Base-by-base conservation (phyloP, 768 basidiomycete species). In the Termitomyces sp. region DNA sequence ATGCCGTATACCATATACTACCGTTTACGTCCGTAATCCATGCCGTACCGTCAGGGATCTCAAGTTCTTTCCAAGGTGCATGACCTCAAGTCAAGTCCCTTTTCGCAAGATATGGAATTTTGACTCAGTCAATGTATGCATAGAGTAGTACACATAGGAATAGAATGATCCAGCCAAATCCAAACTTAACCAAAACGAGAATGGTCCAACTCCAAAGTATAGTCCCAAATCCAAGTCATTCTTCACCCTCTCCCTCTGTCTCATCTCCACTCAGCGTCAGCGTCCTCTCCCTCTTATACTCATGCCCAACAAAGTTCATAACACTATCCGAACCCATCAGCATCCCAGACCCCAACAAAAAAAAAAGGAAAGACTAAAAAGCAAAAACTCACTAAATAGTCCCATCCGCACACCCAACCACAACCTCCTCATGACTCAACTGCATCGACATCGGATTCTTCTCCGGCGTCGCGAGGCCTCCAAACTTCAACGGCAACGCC, bases 381-480 rank as follows among this genome's bases (percentile, higher is more conserved):
- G n/a, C n/a, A 35, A 59, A n/a, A 14, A 76, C 90, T 72, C 59
- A 93, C 90, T 93, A 93, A 62, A 93, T 93, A 3, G 89, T 91
- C 14, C 91, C 91, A 68, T 93, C 91, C 26, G 90, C 90, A 74
- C 91, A 93, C 0, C 91, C 91, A 28, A 94, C 89, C 17, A 93
- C 91, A 1, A 94, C 87, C 65, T 93, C 90, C 64, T 94, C 92
- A 61, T 93, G 88, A 61, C 88, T 92, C 62, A 95, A 68, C 60
- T 91, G 90, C 85, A 96, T 89, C 58, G 88, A 89, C 93, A 93
- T 93, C 8, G 93, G 93, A 62, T 95, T 93, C 80, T 93, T 91
- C 70, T 89, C 93, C 2, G 93, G 91, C 22, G 83, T 88, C 30
- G 90, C 88, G 42, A 96, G 76, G 2, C 91, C 91, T 19, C 75